Evolutionary conservation across 257 asterid species (phyloP).

Genomic region (Sherardia arvensis): DNA sequence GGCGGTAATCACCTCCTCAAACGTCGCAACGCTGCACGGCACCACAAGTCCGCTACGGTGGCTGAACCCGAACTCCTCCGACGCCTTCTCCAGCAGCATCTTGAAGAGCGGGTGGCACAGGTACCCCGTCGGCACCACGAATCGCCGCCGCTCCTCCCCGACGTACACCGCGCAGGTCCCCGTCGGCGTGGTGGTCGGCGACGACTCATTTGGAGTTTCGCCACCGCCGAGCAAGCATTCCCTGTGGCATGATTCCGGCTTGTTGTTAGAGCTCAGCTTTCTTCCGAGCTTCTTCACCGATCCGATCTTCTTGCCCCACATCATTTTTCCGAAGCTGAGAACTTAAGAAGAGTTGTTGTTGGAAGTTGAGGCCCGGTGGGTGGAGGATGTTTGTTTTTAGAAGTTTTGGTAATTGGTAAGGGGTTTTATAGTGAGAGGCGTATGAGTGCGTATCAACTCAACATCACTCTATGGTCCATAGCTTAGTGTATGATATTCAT

Average conservation of each 20-base stretch:
- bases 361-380: neutral
- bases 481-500: too few species aligned
- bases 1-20: slow-evolving; percentile 54
- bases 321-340: slow-evolving; percentile 25
- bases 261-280: slow-evolving; percentile 22
- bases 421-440: neutral
- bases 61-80: slow-evolving; percentile 52
- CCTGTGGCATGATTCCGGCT: slow-evolving; percentile 11
- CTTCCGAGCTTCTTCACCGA: slow-evolving; percentile 60
- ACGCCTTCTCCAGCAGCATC: slow-evolving; percentile 72
- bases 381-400: neutral
- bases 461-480: neutral
- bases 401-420: neutral
- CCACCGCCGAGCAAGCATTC: slow-evolving; percentile 31
- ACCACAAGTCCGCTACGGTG: slow-evolving; percentile 51
- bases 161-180: slow-evolving; percentile 65
- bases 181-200: slow-evolving; percentile 31
- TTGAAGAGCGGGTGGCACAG: slow-evolving; percentile 80
- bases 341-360: neutral
- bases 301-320: slow-evolving; percentile 61
- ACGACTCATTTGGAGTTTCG: neutral
- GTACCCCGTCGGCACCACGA: slow-evolving; percentile 57
- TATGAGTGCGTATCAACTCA: neutral
- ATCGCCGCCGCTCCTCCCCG: slow-evolving; percentile 61
- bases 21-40: slow-evolving; percentile 62